Evolutionary conservation across 306 rosid species (phyloP), one percentile per base, ranked within the genome.

Genomic region (Begonia fuchsioides): DNA sequence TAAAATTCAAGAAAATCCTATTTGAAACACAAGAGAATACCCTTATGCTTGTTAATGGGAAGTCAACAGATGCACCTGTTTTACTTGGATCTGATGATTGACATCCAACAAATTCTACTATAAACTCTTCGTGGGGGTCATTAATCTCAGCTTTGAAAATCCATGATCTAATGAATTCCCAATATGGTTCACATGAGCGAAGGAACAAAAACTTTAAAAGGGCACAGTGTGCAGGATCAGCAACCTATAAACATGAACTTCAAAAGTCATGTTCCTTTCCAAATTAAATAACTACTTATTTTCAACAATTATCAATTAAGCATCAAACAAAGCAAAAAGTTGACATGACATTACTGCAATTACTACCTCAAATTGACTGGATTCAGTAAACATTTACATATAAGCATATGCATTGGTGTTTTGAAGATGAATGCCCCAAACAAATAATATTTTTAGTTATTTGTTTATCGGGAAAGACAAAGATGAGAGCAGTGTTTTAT

Each of bases 101-200:
- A 53, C 45, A 55, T 44, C 71, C 72, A 17, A 66, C 15, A 56
- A 67, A 68, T 67, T 81, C 92, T 39, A 81, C 85, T 51, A 81
- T 55, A 65, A 90, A 90, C 72, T 90, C 98, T 53, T 70, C 64
- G 52, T 90, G 85, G 51, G 98, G 98, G 68, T 90, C 95, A 51
- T 67, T 73, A 38, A 90, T 66, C 77, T 90, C 98, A 52, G 95
- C 98, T 67, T 81, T 85, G 79, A 74, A 90, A 47, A 90, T 85
- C 95, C 95, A 90, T 39, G 95, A 81, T 51, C 94, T 90, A 50
- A 90, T 79, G 56, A 85, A 85, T 55, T 77, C 82, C 61, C 79
- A 81, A 70, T 90, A 85, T 55, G 98, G 95, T 71, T 90, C 98
- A 71, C 71, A 85, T 4, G 95, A 56, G 60, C 65, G 94, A 62